A percentile compares a stretch with the other conserved stretches of the same genome.
phyloP scores from a whole-genome alignment of 148 eudicot species.

The Chenopodium formosanum region DNA sequence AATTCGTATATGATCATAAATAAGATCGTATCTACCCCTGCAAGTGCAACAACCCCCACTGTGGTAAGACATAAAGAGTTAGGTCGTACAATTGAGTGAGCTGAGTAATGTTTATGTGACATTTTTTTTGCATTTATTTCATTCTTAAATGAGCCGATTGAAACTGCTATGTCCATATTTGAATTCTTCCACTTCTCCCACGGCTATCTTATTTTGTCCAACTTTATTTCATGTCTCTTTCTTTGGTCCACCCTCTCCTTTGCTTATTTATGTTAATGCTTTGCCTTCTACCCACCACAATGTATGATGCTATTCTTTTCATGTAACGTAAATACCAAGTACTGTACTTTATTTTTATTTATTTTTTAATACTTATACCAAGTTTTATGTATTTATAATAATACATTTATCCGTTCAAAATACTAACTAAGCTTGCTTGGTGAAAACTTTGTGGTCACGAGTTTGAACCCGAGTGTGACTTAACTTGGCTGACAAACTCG shows the following conservation, averaged over 20 bases:
- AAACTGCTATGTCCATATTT: not conserved
- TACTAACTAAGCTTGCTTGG: no score
- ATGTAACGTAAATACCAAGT: no score
- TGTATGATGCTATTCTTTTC: no score
- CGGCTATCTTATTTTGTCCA: not conserved
- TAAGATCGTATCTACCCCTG: conserved; percentile 6
- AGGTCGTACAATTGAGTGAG: not conserved
- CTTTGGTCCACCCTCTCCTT: not conserved
- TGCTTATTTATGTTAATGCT: not conserved
- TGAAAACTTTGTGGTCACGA: no score
- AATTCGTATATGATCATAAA: not conserved
- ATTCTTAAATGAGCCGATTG: conserved; percentile 9
- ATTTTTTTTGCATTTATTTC: conserved; percentile 12
- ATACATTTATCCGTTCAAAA: no score
- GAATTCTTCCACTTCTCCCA: not conserved
- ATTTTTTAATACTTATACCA: no score
- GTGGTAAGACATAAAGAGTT: conserved; percentile 9
- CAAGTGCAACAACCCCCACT: conserved; percentile 5
- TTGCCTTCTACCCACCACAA: not conserved
- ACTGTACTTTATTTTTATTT: no score
- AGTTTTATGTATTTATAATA: no score
- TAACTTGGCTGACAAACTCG: no score
- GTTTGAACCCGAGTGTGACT: no score
- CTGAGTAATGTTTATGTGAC: not conserved
- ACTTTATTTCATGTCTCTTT: not conserved